phyloP scores from a whole-genome alignment of 73 alveolate genomes.

The Blepharisma japonicum region DNA sequence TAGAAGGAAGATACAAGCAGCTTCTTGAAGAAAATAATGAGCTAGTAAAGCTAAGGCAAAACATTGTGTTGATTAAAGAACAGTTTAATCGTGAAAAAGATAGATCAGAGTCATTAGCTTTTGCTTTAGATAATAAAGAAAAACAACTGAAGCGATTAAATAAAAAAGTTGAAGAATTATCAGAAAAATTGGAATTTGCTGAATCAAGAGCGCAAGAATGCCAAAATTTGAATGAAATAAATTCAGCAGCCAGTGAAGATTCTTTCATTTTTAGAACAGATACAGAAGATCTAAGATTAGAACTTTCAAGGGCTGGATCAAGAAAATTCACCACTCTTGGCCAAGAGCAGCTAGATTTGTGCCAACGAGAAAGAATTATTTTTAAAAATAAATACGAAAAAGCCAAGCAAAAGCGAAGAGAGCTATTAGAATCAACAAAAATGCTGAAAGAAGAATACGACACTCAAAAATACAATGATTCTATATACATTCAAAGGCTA shows the following conservation, averaged over 20 bases:
- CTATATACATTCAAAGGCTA: not conserved
- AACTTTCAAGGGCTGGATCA: not conserved
- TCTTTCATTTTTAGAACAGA: not conserved
- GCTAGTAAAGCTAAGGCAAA: no score
- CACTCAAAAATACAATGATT: not conserved
- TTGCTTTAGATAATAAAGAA: no score
- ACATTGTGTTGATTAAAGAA: no score
- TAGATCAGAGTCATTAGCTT: no score
- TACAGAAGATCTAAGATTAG: not conserved
- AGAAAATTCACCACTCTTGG: not conserved
- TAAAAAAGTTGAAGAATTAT: no score
- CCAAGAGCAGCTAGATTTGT: not conserved
- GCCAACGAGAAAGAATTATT: not conserved
- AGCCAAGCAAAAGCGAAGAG: not conserved
- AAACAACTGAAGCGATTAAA: no score
- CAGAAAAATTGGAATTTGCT: slow-evolving; percentile 10
- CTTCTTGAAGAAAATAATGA: no score
- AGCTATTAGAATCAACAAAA: not conserved
- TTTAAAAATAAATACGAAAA: not conserved
- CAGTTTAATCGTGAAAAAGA: no score
- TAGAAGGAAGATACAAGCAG: no score
- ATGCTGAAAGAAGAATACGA: slow-evolving; percentile 21
- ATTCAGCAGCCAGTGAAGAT: slow-evolving; percentile 5
- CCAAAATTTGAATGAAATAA: not conserved
- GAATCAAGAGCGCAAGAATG: not conserved